Evolutionary conservation across 441 rosid species (phyloP).

Genomic region (Bocquillonia castaneifolia): DNA sequence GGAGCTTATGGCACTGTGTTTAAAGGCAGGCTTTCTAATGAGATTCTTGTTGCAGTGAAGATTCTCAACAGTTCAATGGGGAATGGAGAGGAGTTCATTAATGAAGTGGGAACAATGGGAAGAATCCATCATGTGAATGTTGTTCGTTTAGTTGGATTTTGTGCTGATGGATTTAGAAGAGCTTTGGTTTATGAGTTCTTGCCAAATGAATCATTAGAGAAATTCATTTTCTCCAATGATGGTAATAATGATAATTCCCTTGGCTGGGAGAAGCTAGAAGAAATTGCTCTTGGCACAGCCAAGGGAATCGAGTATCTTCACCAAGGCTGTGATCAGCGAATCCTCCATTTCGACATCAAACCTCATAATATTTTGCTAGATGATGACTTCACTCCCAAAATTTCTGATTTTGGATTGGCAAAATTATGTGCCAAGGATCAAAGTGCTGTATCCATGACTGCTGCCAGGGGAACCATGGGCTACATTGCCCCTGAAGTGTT

Average conservation of each 20-base stretch:
- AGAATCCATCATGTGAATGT: slow-evolving; percentile 26
- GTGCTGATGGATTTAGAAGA: slow-evolving; percentile 27
- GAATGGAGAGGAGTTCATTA: slow-evolving; percentile 25
- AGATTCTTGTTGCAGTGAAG: slow-evolving; percentile 25
- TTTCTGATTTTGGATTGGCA: slow-evolving; percentile 26
- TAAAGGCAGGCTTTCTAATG: slow-evolving; percentile 29
- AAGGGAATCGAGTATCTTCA: slow-evolving; percentile 29
- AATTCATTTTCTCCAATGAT: slow-evolving; percentile 12
- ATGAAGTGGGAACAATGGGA: slow-evolving; percentile 28
- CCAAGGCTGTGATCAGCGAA: slow-evolving; percentile 26
- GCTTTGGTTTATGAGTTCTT: slow-evolving; percentile 24
- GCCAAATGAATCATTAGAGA: slow-evolving; percentile 17
- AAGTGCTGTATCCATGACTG: slow-evolving; percentile 27
- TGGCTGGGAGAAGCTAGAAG: slow-evolving; percentile 20
- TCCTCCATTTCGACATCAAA: slow-evolving; percentile 30
- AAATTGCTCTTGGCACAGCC: slow-evolving; percentile 23
- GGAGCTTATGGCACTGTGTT: slow-evolving; percentile 35
- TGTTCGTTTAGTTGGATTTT: slow-evolving; percentile 22
- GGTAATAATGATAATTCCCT: not conserved
- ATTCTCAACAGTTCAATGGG: slow-evolving; percentile 17
- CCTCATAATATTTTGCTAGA: slow-evolving; percentile 26
- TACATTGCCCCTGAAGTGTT: slow-evolving; percentile 28
- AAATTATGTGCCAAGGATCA: slow-evolving; percentile 29
- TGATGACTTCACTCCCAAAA: slow-evolving; percentile 19
- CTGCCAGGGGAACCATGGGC: slow-evolving; percentile 26